Base-by-base conservation (phyloP, 805 yeast genomes). In the Phaffomyces thermotolerans region DNA sequence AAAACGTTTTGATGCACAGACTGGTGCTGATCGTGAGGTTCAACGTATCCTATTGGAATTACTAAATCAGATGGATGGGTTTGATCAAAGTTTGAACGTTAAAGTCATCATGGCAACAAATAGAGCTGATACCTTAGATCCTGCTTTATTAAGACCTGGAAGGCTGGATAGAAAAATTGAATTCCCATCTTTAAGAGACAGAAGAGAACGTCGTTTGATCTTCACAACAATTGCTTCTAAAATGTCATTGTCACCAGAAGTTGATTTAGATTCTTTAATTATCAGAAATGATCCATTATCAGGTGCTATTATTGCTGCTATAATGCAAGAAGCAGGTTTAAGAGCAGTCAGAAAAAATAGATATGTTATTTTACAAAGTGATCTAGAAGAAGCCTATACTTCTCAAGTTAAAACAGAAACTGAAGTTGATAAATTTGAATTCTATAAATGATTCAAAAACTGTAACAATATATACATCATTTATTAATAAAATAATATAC, bases 311-410 rank as follows among this genome's bases (percentile, higher is more conserved):
- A 93, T 93, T 61, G 98, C 99, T 14, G 99, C 99, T 15, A 91
- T 93, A 54, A 93, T 93, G 99, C 99, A 93, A 75, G 99, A 95
- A 69, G 99, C 99, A 25, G 99, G 99, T 53, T 76, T 93, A 54
- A 80, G 99, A 56, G 99, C 99, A 2, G 98, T 93, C 38, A 84
- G 99, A 71, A 93, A 91, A 71, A 93, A 93, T 67, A 79, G 99
- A 69, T 93, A 95, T 65, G 95, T 93, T 67, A 95, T 93, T 52
- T 72, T 95, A 59, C 98, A 93, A 69, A 81, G 83, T 61, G 99
- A 93, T 69, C 73, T 93, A 62, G 99, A 93, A 65, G 99, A 93
- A 70, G 99, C 99, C 7, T 93, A 93, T 69, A 84, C 95, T 43
- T 70, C 95, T 34, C 99, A 93, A 73, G 99, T 95, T 52, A 93